These are phyloP conservation scores for Botrytis medusae DNA, from an alignment of 2,329 filamentous ascomycete genomes.

Conservation along the genomic window DNA sequence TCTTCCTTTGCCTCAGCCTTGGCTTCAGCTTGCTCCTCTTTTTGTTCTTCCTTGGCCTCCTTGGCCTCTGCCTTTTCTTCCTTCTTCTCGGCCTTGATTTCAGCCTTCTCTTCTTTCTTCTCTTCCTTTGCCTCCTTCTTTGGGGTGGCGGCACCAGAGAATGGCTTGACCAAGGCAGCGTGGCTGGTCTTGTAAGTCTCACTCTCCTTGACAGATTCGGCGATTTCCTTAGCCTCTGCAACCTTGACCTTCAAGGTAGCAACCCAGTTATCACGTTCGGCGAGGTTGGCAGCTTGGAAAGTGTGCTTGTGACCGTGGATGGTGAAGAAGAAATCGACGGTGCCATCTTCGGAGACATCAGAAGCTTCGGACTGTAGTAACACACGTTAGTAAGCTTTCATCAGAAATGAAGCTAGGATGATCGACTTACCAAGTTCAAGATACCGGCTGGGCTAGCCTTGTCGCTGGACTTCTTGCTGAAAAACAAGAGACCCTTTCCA, in stretches of 20 bases:
- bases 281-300: conserved; percentile 75
- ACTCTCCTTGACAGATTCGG: conserved; percentile 69
- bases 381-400: conserved; percentile 37
- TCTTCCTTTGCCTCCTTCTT: conserved; percentile 41
- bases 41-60: conserved; percentile 42
- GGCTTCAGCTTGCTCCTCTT: conserved; percentile 34
- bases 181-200: conserved; percentile 77
- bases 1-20: conserved; percentile 40
- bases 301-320: conserved; percentile 86
- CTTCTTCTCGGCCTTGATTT: conserved; percentile 39
- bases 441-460: conserved; percentile 79
- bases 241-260: conserved; percentile 78
- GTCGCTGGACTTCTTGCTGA: conserved; percentile 72
- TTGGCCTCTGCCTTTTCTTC: conserved; percentile 43
- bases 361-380: conserved; percentile 53
- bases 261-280: conserved; percentile 93
- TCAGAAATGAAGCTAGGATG: background rate
- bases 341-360: conserved; percentile 70
- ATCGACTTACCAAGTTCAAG: conserved; percentile 73
- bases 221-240: conserved; percentile 79
- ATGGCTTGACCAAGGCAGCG: conserved; percentile 44
- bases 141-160: conserved; percentile 39
- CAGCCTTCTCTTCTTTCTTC: conserved; percentile 36
- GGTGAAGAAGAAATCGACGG: conserved; percentile 82
- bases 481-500: conserved; percentile 92